These are phyloP conservation scores for Xylaria sp. DNA, from an alignment of 2,329 filamentous ascomycete species.

Conservation along the genomic window DNA sequence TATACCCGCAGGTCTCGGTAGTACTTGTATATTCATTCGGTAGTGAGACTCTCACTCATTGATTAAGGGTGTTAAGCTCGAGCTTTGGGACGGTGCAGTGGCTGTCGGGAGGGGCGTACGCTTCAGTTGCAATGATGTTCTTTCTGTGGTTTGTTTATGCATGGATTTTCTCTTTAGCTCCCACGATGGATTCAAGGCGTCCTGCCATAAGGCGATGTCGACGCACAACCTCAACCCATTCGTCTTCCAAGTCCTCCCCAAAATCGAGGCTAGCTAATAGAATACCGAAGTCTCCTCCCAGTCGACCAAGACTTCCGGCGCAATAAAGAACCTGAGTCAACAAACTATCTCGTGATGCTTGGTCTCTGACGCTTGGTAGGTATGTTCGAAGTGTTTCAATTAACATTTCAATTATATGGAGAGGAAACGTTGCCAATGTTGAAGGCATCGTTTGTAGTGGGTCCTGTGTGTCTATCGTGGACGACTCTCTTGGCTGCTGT, in stretches of 20 bases:
- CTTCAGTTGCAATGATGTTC: constrained; percentile 24
- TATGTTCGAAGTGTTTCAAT: constrained; percentile 80
- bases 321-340: constrained; percentile 94
- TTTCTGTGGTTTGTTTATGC: constrained; percentile 27
- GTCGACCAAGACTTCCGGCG: constrained; percentile 85
- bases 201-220: constrained; percentile 88
- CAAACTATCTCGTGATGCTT: constrained; percentile 83
- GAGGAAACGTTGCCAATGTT: constrained; percentile 83
- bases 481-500: constrained; percentile 36
- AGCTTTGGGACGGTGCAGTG: neutral
- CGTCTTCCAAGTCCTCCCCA: constrained; percentile 62
- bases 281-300: constrained; percentile 93
- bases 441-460: constrained; percentile 74
- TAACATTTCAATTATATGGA: constrained; percentile 84
- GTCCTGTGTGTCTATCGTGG: constrained; percentile 47
- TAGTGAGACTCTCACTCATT: neutral
- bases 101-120: neutral
- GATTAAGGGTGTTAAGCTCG: neutral
- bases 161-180: constrained; percentile 57
- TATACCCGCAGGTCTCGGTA: neutral
- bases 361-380: constrained; percentile 83
- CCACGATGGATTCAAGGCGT: constrained; percentile 76
- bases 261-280: constrained; percentile 74
- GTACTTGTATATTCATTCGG: constrained; percentile 1
- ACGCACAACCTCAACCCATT: constrained; percentile 91